Base-by-base conservation (phyloP, 345 rosid species). In the Dipteronia sinensis region DNA sequence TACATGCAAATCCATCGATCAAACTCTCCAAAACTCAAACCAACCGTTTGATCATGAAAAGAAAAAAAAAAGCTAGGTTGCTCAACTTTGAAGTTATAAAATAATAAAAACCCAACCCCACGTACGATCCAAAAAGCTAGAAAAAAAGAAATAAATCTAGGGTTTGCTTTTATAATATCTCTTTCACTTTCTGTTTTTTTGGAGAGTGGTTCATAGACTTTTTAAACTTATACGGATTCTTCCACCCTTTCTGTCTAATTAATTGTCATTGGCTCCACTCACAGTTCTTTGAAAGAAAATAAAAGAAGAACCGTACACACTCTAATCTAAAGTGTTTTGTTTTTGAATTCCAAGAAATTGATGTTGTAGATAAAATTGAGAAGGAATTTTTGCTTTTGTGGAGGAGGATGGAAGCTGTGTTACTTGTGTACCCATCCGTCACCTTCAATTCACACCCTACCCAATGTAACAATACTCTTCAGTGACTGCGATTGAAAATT, bases 361-460 rank as follows among this genome's bases (percentile, higher is more conserved):
- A 27, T 10, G 61, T 74, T 29, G 15, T 55, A 62, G 40, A 62
- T 29, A 59, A 55, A 10, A 1, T 47, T 44, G 71, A 65, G 40
- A n/a, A 19, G 22, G 64, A 66, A 34, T 31, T 53, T 53, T 31
- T 17, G 56, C 23, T 16, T 23, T 44, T 58, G 19, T 3, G 68
- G 23, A 55, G 65, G 29, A 34, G 38, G 49, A 46, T 9, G 49
- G 44, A 1, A 27, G 22, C 38, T 4, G 38, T 31, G 34, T 31
- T 31, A 31, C 34, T 31, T 31, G 34, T 34, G 42, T 65, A 65
- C 25, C 17, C 22, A 63, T 73, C 88, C 76, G 72, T 83, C 79
- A 59, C 42, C 81, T 65, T 79, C 81, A 69, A 46, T 72, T 75
- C 80, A 77, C 81, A 81, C 83, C 76, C 47, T 73, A 65, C 71